Conservation (phyloP, 169 alveolate genomes). For the Eimeria maxima region DNA sequence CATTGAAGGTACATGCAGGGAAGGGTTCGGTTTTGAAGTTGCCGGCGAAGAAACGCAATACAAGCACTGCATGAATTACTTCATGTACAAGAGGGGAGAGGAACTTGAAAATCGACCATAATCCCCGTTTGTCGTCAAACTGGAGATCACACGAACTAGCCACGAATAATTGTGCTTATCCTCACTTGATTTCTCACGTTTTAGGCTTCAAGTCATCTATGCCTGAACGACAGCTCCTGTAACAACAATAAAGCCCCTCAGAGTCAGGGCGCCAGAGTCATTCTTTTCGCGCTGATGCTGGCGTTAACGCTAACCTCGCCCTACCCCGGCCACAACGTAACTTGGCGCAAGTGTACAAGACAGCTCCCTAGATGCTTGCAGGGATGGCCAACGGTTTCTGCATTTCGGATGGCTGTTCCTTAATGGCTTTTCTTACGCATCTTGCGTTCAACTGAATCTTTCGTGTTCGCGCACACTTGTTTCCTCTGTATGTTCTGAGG, state of each 20-base stretch:
- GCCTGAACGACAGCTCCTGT: neutral
- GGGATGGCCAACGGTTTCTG: no score
- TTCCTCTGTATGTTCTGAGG: no score
- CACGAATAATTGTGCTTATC: neutral
- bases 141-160: neutral
- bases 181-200: neutral
- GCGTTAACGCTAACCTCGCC: slow-evolving; percentile 15
- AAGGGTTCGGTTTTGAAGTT: neutral
- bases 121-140: neutral
- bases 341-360: no score
- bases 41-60: neutral
- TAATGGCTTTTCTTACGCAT: no score
- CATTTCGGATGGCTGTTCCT: no score
- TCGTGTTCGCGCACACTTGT: no score
- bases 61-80: neutral
- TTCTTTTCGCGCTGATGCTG: neutral
- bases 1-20: neutral
- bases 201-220: neutral
- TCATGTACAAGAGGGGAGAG: neutral
- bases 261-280: slow-evolving; percentile 28
- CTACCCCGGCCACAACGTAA: slow-evolving; percentile 47
- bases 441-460: no score
- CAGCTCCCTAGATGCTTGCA: no score
- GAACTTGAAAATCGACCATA: neutral
- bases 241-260: neutral